These are phyloP conservation scores for Hypoxylon sp. DNA, from an alignment of 2,329 filamentous ascomycete genomes.

Conservation along the genomic window DNA sequence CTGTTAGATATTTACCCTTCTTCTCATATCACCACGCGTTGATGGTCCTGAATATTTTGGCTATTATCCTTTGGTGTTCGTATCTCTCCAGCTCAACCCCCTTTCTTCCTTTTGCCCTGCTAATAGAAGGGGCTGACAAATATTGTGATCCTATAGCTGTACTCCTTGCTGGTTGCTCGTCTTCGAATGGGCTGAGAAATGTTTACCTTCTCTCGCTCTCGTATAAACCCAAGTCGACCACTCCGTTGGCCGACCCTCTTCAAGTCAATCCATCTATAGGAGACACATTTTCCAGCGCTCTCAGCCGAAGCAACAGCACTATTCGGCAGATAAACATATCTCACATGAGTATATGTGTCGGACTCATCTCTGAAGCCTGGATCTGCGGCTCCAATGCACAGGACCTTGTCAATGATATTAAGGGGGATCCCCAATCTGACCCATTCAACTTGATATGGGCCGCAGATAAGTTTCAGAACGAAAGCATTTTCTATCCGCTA, in stretches of 20 bases:
- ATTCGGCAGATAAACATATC: conserved; percentile 4
- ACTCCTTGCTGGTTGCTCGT: conserved; percentile 1
- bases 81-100: background rate
- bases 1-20: background rate
- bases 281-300: background rate
- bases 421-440: background rate
- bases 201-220: conserved; percentile 4
- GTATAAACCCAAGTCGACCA: background rate
- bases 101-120: background rate
- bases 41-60: background rate
- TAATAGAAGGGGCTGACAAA: background rate
- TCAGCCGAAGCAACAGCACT: background rate
- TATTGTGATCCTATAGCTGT: background rate
- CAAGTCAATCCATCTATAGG: conserved; percentile 2
- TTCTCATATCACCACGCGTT: background rate
- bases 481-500: conserved; percentile 1
- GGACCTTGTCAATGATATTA: background rate
- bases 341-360: conserved; percentile 1
- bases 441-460: background rate
- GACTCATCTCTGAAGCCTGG: background rate
- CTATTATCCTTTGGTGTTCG: conserved; percentile 1
- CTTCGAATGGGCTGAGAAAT: conserved; percentile 1
- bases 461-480: background rate
- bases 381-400: conserved; percentile 1
- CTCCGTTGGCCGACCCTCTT: background rate